phyloP scores from a whole-genome alignment of 208 protist genomes.

The Acanthamoeba lenticulata region DNA sequence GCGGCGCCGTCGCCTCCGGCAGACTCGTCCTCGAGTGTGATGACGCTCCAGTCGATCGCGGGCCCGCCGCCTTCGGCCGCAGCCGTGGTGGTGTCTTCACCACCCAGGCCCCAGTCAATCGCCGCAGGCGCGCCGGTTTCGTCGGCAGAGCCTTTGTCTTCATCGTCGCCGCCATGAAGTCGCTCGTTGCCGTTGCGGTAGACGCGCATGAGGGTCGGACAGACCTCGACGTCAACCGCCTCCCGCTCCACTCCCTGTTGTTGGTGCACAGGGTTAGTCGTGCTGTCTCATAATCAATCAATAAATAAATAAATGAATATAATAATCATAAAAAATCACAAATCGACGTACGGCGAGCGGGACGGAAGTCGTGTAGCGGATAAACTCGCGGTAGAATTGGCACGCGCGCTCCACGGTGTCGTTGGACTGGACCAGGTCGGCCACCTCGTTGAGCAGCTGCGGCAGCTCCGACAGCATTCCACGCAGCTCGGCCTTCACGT shows the following conservation, averaged over 20 bases:
- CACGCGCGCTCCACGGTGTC: neutral
- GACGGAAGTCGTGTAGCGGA: neutral
- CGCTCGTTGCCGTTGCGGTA: neutral
- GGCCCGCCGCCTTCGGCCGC: neutral
- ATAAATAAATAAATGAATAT: neutral
- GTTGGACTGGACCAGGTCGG: neutral
- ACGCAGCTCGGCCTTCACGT: slow-evolving; percentile 15
- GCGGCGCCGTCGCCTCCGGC: neutral
- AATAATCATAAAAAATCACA: neutral
- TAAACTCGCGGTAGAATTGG: neutral
- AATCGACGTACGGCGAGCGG: neutral
- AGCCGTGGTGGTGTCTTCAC: neutral
- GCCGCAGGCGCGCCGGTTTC: neutral
- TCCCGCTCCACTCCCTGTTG: neutral
- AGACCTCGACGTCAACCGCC: neutral
- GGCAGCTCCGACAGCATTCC: slow-evolving; percentile 22
- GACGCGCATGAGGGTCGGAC: neutral
- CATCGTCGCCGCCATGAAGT: neutral
- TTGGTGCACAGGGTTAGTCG: neutral
- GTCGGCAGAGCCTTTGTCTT: neutral
- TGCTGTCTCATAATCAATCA: neutral
- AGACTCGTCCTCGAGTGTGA: neutral
- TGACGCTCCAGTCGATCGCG: slow-evolving; percentile 29
- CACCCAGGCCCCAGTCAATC: neutral
- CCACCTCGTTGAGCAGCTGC: neutral